These are phyloP conservation scores for Acacia melanoxylon DNA, from an alignment of 306 rosid species.

Conservation along the genomic window DNA sequence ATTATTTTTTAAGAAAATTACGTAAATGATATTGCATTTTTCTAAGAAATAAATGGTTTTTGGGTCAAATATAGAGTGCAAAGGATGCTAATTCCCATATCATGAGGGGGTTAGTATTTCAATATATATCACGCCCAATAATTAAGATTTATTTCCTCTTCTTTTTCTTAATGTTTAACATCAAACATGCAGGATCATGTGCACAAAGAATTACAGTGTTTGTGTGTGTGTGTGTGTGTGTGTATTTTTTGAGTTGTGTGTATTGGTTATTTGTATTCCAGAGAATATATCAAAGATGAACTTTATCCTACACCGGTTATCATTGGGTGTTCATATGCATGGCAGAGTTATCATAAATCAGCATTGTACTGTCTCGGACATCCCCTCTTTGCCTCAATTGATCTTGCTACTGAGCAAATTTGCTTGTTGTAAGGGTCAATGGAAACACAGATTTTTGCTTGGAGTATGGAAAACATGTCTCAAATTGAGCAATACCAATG, in stretches of 20 bases:
- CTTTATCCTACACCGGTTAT: too few relatives aligned
- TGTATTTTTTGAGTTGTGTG: too few relatives aligned
- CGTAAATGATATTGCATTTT: background rate
- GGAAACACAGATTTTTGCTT: too few relatives aligned
- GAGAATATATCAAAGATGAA: too few relatives aligned
- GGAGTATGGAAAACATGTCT: background rate
- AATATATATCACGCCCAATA: background rate
- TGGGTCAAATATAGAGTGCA: background rate
- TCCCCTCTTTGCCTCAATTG: background rate
- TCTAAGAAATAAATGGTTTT: background rate
- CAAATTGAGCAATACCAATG: conserved; percentile 7
- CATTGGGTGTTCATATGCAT: background rate
- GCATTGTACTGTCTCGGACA: conserved; percentile 3
- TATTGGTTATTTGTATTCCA: background rate
- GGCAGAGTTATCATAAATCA: background rate
- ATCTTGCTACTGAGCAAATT: background rate
- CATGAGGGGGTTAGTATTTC: background rate
- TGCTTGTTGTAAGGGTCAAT: too few relatives aligned
- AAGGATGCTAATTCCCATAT: background rate
- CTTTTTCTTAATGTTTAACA: background rate
- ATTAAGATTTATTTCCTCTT: conserved; percentile 8
- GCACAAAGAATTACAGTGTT: background rate
- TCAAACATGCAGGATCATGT: background rate
- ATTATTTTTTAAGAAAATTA: background rate
- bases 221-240: too few relatives aligned